phyloP scores from a whole-genome alignment of 164 flowering plant species.

The Euptelea pleiosperma region DNA sequence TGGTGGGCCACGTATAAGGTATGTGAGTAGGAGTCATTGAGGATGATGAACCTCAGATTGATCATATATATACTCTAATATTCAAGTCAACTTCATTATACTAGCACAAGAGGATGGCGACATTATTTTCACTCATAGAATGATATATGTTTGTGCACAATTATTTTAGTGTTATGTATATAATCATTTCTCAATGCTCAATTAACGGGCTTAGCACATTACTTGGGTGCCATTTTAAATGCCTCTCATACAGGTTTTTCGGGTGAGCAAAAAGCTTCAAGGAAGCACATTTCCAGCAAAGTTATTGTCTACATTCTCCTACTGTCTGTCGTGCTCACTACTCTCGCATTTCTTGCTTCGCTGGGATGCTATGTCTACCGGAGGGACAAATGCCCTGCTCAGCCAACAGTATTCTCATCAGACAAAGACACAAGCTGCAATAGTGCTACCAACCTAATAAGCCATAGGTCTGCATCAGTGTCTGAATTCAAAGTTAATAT shows the following conservation, averaged over 20 bases:
- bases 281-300: slow-evolving; percentile 48
- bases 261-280: slow-evolving; percentile 27
- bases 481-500: slow-evolving; percentile 33
- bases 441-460: slow-evolving; percentile 69
- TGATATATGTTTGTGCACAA: too few relatives aligned
- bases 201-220: not conserved
- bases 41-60: too few relatives aligned
- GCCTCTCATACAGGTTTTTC: slow-evolving; percentile 41
- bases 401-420: slow-evolving; percentile 44
- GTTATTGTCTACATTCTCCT: slow-evolving; percentile 53
- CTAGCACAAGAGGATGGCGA: too few relatives aligned
- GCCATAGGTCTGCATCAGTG: slow-evolving; percentile 37
- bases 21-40: too few relatives aligned
- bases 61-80: too few relatives aligned
- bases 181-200: too few relatives aligned
- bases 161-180: too few relatives aligned
- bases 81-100: too few relatives aligned
- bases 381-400: slow-evolving; percentile 44
- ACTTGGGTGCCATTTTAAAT: slow-evolving; percentile 8
- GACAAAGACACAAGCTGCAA: slow-evolving; percentile 70
- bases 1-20: too few relatives aligned
- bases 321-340: slow-evolving; percentile 50
- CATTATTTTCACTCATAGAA: too few relatives aligned
- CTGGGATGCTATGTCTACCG: slow-evolving; percentile 48
- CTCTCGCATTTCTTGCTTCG: slow-evolving; percentile 59